Conservation (phyloP, 805 yeast genomes). For the Kluyveromyces lactis region DNA sequence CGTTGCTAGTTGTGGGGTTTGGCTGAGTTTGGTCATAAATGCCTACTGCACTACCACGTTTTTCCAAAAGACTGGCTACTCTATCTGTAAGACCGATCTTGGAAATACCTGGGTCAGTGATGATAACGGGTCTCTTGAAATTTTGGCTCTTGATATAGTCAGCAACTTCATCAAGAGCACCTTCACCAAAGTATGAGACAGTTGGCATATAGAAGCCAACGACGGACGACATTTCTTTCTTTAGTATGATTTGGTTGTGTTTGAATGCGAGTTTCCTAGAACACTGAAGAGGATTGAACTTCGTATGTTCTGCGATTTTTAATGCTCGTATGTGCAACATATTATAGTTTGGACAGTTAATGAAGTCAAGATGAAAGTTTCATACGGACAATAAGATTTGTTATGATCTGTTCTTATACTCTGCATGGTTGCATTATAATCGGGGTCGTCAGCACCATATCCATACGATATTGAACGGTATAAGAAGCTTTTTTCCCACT, state of each 20-base stretch:
- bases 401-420: too few relatives aligned
- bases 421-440: too few relatives aligned
- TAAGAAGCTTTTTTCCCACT: too few relatives aligned
- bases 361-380: too few relatives aligned
- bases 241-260: not conserved
- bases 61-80: conserved; percentile 16
- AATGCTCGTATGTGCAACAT: too few relatives aligned
- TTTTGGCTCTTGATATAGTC: conserved; percentile 11
- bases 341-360: too few relatives aligned
- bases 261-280: not conserved
- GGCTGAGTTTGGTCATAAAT: conserved; percentile 20
- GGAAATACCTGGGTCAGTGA: conserved; percentile 25
- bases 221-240: conserved; percentile 13
- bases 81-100: conserved; percentile 22
- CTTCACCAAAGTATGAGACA: conserved; percentile 19
- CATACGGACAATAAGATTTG: too few relatives aligned
- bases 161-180: conserved; percentile 17
- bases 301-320: not conserved
- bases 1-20: conserved; percentile 16
- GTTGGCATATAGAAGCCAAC: conserved; percentile 19
- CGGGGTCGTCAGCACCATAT: too few relatives aligned
- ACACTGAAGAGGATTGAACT: not conserved
- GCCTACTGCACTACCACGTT: conserved; percentile 12
- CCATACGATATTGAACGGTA: too few relatives aligned
- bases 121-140: conserved; percentile 17